Evolutionary conservation across 129 eudicot species (phyloP), one percentile per base, ranked within the genome.

Genomic region (Centrapalus pauciflorus): DNA sequence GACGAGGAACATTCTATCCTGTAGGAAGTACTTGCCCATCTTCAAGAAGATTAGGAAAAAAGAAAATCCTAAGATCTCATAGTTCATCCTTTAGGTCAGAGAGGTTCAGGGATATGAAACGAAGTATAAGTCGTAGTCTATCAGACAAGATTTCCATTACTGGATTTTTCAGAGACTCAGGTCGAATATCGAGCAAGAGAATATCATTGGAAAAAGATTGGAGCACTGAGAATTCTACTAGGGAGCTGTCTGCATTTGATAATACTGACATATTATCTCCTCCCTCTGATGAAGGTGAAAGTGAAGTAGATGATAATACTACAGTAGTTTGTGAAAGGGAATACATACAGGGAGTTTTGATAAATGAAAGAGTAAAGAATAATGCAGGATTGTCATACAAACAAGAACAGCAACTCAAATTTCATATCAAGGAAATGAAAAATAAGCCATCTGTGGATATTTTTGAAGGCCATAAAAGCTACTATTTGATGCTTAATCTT

Each of bases 401-500:
- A 70, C 78, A 61, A 51, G 85, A 84, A 52, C 81, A 67, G 20
- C 71, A 64, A n/a, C 72, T 73, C 33, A 90, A 90, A 55, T 74
- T 76, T 81, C 33, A 40, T 51, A 74, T 63, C 23, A 77, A 71
- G 54, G 81, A 86, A 64, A 71, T 77, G 37, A 79, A 80, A 73
- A 84, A 62, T 75, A 77, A 62, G 48, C 76, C 95, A 23, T 81
- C 84, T 65, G 49, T 79, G 50, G 78, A 77, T 54, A 65, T 79
- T 72, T 75, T 70, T 67, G 66, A 75, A 63, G 83, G 85, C 76
- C 74, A 60, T 33, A 83, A 70, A 70, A 84, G 95, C 88, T 80
- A 81, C 78, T 86, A 46, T 80, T 71, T 86, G 76, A 90, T 81
- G 97, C 97, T 90, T 73, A 86, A 85, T 67, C 80, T 90, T 77